Conservation (phyloP, 2,329 filamentous ascomycete species). For the Akanthomyces dipterigenus region DNA sequence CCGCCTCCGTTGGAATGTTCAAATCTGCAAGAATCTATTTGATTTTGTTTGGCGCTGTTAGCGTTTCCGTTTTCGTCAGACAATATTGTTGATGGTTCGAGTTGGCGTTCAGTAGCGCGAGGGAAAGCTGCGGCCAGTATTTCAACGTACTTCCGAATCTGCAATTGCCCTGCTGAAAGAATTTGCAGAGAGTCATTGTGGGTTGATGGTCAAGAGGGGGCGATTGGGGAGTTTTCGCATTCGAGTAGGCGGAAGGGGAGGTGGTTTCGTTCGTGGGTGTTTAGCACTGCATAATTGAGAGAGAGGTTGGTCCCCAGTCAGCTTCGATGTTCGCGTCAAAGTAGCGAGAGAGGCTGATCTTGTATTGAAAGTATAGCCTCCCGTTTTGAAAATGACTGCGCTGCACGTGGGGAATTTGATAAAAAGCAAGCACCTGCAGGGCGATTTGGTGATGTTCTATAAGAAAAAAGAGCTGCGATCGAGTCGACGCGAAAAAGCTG, state of each 20-base stretch:
- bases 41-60: background rate
- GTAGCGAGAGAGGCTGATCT: background rate
- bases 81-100: background rate
- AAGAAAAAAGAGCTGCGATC: background rate
- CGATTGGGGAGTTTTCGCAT: background rate
- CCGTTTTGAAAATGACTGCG: background rate
- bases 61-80: background rate
- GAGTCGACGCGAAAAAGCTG: background rate
- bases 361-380: background rate
- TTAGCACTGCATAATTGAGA: background rate
- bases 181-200: constrained; percentile 39
- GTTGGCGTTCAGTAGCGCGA: background rate
- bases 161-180: constrained; percentile 45
- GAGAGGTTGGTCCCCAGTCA: background rate
- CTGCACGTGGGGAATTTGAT: background rate
- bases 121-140: too few species aligned
- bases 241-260: background rate
- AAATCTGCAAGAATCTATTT: constrained; percentile 45
- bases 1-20: constrained; percentile 42
- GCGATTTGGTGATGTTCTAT: background rate
- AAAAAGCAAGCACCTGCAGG: background rate
- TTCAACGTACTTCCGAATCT: constrained; percentile 41
- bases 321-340: background rate
- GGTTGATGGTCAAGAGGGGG: background rate
- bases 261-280: background rate